phyloP scores from a whole-genome alignment of 768 basidiomycete species.

The Boletus patriciae region DNA sequence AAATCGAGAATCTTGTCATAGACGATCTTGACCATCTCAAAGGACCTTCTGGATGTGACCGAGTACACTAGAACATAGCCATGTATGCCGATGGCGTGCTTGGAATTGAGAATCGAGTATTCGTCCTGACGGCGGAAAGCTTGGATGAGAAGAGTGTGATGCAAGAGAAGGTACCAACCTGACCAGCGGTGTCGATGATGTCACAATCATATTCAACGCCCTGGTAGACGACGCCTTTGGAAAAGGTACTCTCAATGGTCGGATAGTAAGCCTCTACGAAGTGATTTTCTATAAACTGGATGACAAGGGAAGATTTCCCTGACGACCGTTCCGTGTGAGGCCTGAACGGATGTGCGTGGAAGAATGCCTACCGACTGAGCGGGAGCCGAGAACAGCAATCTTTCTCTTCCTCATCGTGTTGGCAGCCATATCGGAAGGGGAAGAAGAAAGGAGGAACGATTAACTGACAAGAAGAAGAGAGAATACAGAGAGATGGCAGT shows the following conservation, averaged over 20 bases:
- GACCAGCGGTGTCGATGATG: conserved; percentile 97
- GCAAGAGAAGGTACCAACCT: conserved; percentile 51
- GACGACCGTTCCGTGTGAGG: conserved; percentile 25
- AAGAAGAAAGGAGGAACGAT: neutral
- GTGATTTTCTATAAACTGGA: conserved; percentile 90
- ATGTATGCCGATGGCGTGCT: conserved; percentile 95
- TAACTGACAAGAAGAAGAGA: conserved; percentile 12
- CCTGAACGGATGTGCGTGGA: conserved; percentile 1
- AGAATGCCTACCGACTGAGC: conserved; percentile 74
- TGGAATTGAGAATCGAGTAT: conserved; percentile 89
- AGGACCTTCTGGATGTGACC: conserved; percentile 83
- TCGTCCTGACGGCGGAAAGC: conserved; percentile 59
- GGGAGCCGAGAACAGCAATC: conserved; percentile 84
- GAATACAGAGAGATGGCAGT: conserved; percentile 15
- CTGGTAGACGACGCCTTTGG: conserved; percentile 83
- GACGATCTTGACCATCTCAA: conserved; percentile 92
- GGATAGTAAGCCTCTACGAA: conserved; percentile 95
- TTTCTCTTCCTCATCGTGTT: conserved; percentile 72
- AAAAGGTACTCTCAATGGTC: conserved; percentile 87
- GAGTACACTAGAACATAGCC: conserved; percentile 97
- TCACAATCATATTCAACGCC: conserved; percentile 94
- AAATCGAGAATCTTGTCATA: conserved; percentile 93
- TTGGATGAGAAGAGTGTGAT: conserved; percentile 4
- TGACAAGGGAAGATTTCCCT: conserved; percentile 94
- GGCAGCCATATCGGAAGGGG: conserved; percentile 30